These are phyloP conservation scores for Fusarium verticillioides DNA, from an alignment of 2,329 filamentous ascomycete genomes.

Conservation along the genomic window DNA sequence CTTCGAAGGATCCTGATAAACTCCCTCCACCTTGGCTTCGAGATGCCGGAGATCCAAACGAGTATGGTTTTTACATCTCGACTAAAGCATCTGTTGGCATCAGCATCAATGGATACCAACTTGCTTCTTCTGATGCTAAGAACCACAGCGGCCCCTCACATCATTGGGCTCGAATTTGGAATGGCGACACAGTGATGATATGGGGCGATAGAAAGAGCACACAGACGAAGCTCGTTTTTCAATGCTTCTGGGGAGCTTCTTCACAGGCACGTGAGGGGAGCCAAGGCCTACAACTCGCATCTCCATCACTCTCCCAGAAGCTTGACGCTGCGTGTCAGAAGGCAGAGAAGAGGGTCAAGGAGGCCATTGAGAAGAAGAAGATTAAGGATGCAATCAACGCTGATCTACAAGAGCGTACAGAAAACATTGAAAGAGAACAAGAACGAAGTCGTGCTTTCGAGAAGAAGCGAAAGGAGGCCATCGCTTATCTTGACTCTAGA, in stretches of 20 bases:
- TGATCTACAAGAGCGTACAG: slow-evolving; percentile 57
- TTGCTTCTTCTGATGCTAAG: slow-evolving; percentile 67
- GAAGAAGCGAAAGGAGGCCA: slow-evolving; percentile 57
- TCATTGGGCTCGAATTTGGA: slow-evolving; percentile 76
- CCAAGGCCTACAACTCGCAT: slow-evolving; percentile 49
- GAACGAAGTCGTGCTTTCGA: slow-evolving; percentile 64
- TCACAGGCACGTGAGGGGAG: slow-evolving; percentile 52
- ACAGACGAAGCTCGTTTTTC: slow-evolving; percentile 61
- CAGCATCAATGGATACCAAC: slow-evolving; percentile 75
- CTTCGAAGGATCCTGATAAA: slow-evolving; percentile 64
- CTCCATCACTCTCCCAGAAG: slow-evolving; percentile 53
- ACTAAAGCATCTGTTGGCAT: slow-evolving; percentile 84
- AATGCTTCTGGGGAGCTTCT: slow-evolving; percentile 68
- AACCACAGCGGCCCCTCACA: slow-evolving; percentile 65
- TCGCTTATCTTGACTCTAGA: slow-evolving; percentile 52
- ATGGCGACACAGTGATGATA: slow-evolving; percentile 80
- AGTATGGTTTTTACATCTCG: slow-evolving; percentile 78
- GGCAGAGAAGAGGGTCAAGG: slow-evolving; percentile 58
- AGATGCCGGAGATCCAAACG: slow-evolving; percentile 56
- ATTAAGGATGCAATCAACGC: slow-evolving; percentile 56
- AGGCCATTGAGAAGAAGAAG: slow-evolving; percentile 53
- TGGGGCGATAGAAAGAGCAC: slow-evolving; percentile 62
- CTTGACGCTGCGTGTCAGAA: slow-evolving; percentile 62
- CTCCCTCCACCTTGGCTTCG: slow-evolving; percentile 59
- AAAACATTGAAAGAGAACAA: slow-evolving; percentile 58